Conservation (phyloP, 257 asterid species). For the Hygrophila difformis region DNA sequence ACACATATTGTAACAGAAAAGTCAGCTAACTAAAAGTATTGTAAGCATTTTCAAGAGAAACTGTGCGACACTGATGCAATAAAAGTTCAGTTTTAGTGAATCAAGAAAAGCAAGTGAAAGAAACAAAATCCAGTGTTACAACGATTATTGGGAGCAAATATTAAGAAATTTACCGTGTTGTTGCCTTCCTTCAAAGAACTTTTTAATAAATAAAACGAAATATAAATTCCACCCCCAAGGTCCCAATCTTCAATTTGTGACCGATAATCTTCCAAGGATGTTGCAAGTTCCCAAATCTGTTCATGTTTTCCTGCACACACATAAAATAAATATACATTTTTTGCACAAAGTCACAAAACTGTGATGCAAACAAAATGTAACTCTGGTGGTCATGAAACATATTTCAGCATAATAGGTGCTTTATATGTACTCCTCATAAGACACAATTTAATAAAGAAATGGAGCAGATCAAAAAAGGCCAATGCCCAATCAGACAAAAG, state of each 20-base stretch:
- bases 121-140: background rate
- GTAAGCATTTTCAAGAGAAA: constrained; percentile 2
- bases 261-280: constrained; percentile 70
- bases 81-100: constrained; percentile 2
- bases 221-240: constrained; percentile 87
- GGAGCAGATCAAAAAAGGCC: background rate
- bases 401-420: background rate
- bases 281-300: constrained; percentile 76
- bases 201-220: constrained; percentile 56
- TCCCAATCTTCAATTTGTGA: constrained; percentile 95
- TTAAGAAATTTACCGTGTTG: constrained; percentile 47
- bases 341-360: constrained; percentile 6
- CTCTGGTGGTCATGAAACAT: background rate
- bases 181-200: constrained; percentile 61
- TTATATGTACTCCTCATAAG: background rate
- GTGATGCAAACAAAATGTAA: background rate
- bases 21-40: constrained; percentile 6
- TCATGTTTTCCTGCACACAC: constrained; percentile 56
- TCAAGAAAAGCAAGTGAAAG: background rate
- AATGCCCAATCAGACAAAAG: background rate
- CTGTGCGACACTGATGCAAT: background rate
- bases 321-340: constrained; percentile 8
- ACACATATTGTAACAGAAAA: constrained; percentile 4
- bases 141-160: constrained; percentile 12
- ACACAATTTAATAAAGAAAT: background rate